Conservation (phyloP, 306 rosid species). For the Pueraria montana region DNA sequence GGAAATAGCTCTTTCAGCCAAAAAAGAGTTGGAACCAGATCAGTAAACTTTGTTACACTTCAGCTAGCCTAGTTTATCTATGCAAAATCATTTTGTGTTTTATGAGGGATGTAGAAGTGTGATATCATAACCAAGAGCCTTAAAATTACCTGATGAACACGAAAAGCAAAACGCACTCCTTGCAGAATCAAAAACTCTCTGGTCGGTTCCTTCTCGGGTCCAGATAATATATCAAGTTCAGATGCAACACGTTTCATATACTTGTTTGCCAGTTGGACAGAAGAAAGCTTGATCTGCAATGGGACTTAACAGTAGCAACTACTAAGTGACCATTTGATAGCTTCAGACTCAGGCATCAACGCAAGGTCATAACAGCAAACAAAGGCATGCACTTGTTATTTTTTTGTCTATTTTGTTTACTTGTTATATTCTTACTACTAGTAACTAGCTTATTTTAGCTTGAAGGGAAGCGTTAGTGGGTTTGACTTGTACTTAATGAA, state of each 20-base stretch:
- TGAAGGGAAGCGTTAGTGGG: background rate
- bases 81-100: too few relatives aligned
- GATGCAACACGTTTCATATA: slow-evolving; percentile 89
- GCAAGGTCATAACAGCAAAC: slow-evolving; percentile 10
- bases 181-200: slow-evolving; percentile 83
- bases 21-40: too few relatives aligned
- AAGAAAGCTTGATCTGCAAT: slow-evolving; percentile 86
- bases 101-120: background rate
- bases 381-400: slow-evolving; percentile 5
- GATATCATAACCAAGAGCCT: background rate
- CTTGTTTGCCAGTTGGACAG: slow-evolving; percentile 88
- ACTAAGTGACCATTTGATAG: slow-evolving; percentile 26
- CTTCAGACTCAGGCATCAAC: background rate
- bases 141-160: slow-evolving; percentile 83
- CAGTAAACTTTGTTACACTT: too few relatives aligned
- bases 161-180: slow-evolving; percentile 92
- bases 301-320: slow-evolving; percentile 31
- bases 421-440: background rate
- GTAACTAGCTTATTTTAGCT: background rate
- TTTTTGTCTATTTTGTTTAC: background rate
- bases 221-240: slow-evolving; percentile 70
- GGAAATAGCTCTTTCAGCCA: too few relatives aligned
- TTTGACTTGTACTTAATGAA: background rate
- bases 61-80: too few relatives aligned
- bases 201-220: slow-evolving; percentile 79